Base-by-base conservation (phyloP, 2,329 filamentous ascomycete genomes). In the Ascochyta lentis region DNA sequence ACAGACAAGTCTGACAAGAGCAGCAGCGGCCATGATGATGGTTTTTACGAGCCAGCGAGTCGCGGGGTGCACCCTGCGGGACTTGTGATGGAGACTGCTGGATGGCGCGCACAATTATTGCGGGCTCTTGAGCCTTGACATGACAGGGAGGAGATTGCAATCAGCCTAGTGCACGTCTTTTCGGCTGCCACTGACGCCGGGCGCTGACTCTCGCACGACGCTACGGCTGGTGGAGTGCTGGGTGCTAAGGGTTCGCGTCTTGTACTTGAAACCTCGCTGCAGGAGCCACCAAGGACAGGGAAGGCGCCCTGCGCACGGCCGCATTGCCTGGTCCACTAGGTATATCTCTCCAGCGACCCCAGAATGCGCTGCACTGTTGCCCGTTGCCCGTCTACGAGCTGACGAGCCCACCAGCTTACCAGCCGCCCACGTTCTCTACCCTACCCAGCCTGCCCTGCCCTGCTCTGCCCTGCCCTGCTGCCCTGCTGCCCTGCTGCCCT, bases 241-340 rank as follows among this genome's bases (percentile, higher is more conserved):
- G 22, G 53, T 48, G 50, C 59, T 59, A 52, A 57, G 49, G 39
- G 50, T 62, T 63, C 64, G 63, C 53, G 53, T 61, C 49, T 54
- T 63, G 58, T 58, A 63, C 56, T 59, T 69, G 64, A 67, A 69
- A 67, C 64, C 59, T 51, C 59, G 60, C 46, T 41, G 47, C 56
- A 59, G 53, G 47, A 56, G 53, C 47, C 33, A 27, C 53, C 43
- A 47, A 47, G 22, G 38, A 47, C 53, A 56, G 42, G 53, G 53
- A 48, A 51, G 43, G 47, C 39, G 43, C 53, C 39, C 31, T 26
- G 40, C 38, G 54, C 54, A 52, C 53, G 51, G 49, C 44, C 49
- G 37, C 34, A 45, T 37, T 54, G 47, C 48, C 33, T 48, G 37
- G 39, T 48, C 43, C 49, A 44, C 24, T 12, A 46, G 45, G 51